Conservation (phyloP, 2,329 filamentous ascomycete species). For the Talaromyces marneffei region DNA sequence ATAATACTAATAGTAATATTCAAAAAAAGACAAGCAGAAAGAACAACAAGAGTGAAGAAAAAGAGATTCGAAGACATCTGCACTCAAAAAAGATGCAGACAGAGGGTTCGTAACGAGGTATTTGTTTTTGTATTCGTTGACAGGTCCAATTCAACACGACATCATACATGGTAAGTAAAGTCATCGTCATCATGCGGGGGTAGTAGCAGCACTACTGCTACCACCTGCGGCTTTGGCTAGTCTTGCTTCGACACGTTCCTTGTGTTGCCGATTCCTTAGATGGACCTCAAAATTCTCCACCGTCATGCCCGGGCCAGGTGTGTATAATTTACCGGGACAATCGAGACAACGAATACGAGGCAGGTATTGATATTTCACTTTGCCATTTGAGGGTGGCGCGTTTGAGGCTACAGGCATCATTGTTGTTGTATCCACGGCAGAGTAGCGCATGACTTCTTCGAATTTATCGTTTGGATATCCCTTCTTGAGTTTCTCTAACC, state of each 20-base stretch:
- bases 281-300: constrained; percentile 91
- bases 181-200: neutral
- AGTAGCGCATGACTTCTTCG: constrained; percentile 87
- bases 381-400: constrained; percentile 49
- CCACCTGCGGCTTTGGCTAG: constrained; percentile 19
- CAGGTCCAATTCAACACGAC: neutral
- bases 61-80: neutral
- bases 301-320: constrained; percentile 75
- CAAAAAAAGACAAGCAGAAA: neutral
- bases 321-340: constrained; percentile 91
- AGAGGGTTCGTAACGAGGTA: neutral
- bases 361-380: constrained; percentile 73
- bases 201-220: neutral
- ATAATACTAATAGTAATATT: neutral
- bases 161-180: neutral
- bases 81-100: neutral
- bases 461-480: constrained; percentile 76
- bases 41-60: neutral
- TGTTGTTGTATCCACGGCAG: constrained; percentile 67
- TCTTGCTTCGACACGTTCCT: constrained; percentile 60
- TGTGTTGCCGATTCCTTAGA: constrained; percentile 75
- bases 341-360: constrained; percentile 88
- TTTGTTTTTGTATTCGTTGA: neutral
- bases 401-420: constrained; percentile 55
- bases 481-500: constrained; percentile 65